Conservation (phyloP, 2,329 filamentous ascomycete genomes). For the Xylaria sp. region DNA sequence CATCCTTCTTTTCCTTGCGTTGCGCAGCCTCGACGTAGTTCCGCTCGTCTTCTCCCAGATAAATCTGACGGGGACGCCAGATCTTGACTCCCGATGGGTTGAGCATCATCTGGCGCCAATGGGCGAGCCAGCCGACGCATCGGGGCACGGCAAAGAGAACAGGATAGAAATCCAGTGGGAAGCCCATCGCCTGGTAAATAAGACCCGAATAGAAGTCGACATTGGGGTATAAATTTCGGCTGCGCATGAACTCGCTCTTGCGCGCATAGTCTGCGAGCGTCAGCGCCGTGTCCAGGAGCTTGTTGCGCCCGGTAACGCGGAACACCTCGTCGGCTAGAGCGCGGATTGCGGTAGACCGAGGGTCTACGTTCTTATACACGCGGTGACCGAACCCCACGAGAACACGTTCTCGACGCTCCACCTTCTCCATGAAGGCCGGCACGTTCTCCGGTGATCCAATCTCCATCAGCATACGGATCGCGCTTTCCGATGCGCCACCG, state of each 20-base stretch:
- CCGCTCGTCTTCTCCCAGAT: slow-evolving; percentile 51
- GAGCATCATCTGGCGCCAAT: slow-evolving; percentile 58
- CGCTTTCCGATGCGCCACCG: slow-evolving; percentile 63
- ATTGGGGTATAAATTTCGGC: slow-evolving; percentile 56
- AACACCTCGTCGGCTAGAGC: slow-evolving; percentile 57
- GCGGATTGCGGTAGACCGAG: slow-evolving; percentile 56
- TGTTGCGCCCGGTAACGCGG: slow-evolving; percentile 56
- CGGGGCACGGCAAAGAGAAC: slow-evolving; percentile 57
- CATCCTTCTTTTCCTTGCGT: slow-evolving; percentile 42
- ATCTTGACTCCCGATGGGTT: slow-evolving; percentile 55
- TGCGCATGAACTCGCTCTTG: slow-evolving; percentile 55
- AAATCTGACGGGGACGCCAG: slow-evolving; percentile 56
- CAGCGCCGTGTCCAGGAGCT: slow-evolving; percentile 56
- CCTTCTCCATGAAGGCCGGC: slow-evolving; percentile 54
- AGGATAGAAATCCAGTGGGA: slow-evolving; percentile 59
- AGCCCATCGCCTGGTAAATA: slow-evolving; percentile 60
- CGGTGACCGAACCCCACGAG: slow-evolving; percentile 63
- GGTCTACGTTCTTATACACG: slow-evolving; percentile 60
- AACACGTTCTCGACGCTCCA: slow-evolving; percentile 56
- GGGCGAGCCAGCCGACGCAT: slow-evolving; percentile 57
- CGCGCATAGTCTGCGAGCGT: slow-evolving; percentile 52
- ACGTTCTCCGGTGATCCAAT: slow-evolving; percentile 58
- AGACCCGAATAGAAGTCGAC: slow-evolving; percentile 59
- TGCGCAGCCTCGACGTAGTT: slow-evolving; percentile 49
- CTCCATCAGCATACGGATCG: slow-evolving; percentile 59